A percentile compares a stretch with the other conserved stretches of the same genome.
Conservation (phyloP, 768 basidiomycete species). For the Pilatotrama ljubarskyi region DNA sequence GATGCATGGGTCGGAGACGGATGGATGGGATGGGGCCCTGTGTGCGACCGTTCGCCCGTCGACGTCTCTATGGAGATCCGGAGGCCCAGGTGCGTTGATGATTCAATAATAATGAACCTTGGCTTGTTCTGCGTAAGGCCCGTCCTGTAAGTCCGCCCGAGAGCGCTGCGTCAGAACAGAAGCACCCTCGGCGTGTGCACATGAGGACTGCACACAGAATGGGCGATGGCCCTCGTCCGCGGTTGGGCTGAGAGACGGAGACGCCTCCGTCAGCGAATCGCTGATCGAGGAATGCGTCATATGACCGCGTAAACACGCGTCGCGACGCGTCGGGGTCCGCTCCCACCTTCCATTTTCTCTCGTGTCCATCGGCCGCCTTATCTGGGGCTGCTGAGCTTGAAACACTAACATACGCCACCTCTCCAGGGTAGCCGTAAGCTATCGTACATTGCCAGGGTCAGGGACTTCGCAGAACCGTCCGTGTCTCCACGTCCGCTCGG, state of each 20-base stretch:
- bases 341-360: neutral
- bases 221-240: too few relatives aligned
- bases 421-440: neutral
- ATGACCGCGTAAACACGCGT: slow-evolving; percentile 1
- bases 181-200: neutral
- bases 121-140: neutral
- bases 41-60: neutral
- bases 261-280: neutral
- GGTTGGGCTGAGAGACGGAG: too few relatives aligned
- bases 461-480: neutral
- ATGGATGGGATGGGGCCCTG: neutral
- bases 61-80: slow-evolving; percentile 19
- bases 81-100: slow-evolving; percentile 10
- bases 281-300: neutral
- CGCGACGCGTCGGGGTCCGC: neutral
- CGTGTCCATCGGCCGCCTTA: neutral
- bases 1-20: neutral
- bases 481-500: neutral
- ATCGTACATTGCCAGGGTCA: neutral
- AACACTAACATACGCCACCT: neutral
- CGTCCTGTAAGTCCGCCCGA: neutral
- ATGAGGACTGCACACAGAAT: too few relatives aligned
- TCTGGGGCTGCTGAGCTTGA: neutral
- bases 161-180: neutral
- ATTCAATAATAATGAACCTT: slow-evolving; percentile 19